These are phyloP conservation scores for Chrysochromulina parva DNA, from an alignment of 78 protist genomes.

Conservation along the genomic window DNA sequence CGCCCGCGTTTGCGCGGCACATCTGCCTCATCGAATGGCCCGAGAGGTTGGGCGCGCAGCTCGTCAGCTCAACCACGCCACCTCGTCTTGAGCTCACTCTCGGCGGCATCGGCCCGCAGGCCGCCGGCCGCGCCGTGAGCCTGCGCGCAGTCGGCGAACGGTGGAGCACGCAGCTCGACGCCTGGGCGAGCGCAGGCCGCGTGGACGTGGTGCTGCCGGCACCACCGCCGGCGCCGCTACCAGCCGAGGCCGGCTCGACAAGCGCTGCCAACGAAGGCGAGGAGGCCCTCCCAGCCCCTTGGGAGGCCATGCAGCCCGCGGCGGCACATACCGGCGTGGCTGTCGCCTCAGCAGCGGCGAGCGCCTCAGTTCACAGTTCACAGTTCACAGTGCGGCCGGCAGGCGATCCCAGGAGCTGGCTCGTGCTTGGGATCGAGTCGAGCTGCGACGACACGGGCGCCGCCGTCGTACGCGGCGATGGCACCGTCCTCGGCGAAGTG, in stretches of 20 bases:
- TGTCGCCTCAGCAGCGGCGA: neutral
- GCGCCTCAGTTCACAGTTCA: too few relatives aligned
- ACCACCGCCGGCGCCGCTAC: neutral
- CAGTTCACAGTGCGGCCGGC: neutral
- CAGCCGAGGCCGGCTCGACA: neutral
- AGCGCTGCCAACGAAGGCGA: too few relatives aligned
- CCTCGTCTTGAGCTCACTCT: neutral
- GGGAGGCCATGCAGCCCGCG: neutral
- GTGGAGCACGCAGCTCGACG: neutral
- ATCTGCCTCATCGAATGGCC: slow-evolving; percentile 31
- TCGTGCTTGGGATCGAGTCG: slow-evolving; percentile 55
- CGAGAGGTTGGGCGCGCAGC: slow-evolving; percentile 1
- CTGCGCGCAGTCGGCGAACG: neutral
- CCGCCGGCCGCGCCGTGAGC: neutral
- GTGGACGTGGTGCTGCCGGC: neutral
- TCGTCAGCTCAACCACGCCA: neutral
- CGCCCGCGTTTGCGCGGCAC: neutral
- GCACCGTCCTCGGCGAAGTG: neutral
- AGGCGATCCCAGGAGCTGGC: neutral
- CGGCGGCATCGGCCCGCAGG: slow-evolving; percentile 1
- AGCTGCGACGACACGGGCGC: slow-evolving; percentile 58
- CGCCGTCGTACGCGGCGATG: slow-evolving; percentile 25
- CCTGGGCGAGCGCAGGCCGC: neutral
- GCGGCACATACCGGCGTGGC: neutral
- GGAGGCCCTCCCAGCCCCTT: neutral